Evolutionary conservation across 2,329 filamentous ascomycete species (phyloP).

Genomic region (Pseudocercospora fuligena): DNA sequence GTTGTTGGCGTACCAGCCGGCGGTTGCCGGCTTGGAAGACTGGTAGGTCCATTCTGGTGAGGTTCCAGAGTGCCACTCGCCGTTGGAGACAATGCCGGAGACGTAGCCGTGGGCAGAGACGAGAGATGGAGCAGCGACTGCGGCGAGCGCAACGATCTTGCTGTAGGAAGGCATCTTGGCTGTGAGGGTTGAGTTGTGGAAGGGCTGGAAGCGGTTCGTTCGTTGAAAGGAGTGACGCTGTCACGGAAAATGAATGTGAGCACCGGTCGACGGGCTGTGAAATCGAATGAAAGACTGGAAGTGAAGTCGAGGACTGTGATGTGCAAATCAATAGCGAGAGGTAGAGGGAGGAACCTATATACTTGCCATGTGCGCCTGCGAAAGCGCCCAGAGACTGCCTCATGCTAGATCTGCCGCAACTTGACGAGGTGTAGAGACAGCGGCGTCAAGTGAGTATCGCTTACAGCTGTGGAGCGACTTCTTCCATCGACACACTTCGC

Average conservation of each 20-base stretch:
- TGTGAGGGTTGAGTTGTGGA: neutral
- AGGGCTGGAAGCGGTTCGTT: constrained; percentile 3
- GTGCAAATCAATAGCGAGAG: constrained; percentile 1
- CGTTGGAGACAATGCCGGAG: constrained; percentile 51
- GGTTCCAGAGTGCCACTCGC: constrained; percentile 52
- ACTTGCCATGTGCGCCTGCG: constrained; percentile 8
- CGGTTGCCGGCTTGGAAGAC: constrained; percentile 59
- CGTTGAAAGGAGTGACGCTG: constrained; percentile 17
- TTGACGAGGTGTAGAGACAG: constrained; percentile 21
- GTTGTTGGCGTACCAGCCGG: constrained; percentile 42
- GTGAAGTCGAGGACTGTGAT: constrained; percentile 14
- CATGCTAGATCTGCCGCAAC: constrained; percentile 19
- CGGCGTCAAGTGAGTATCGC: constrained; percentile 24
- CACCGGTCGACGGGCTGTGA: constrained; percentile 23
- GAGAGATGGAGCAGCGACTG: constrained; percentile 33
- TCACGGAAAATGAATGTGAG: constrained; percentile 24
- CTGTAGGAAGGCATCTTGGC: constrained; percentile 27
- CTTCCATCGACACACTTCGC: constrained; percentile 20
- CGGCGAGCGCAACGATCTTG: constrained; percentile 22
- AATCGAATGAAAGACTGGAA: constrained; percentile 23
- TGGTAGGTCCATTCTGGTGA: constrained; percentile 54
- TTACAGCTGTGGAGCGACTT: constrained; percentile 16
- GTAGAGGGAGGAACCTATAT: constrained; percentile 17
- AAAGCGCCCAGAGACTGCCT: constrained; percentile 5
- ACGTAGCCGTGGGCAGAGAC: constrained; percentile 53